Evolutionary conservation across 2,329 filamentous ascomycete genomes (phyloP), one percentile per base, ranked within the genome.

Genomic region (Diplodia intermedia): DNA sequence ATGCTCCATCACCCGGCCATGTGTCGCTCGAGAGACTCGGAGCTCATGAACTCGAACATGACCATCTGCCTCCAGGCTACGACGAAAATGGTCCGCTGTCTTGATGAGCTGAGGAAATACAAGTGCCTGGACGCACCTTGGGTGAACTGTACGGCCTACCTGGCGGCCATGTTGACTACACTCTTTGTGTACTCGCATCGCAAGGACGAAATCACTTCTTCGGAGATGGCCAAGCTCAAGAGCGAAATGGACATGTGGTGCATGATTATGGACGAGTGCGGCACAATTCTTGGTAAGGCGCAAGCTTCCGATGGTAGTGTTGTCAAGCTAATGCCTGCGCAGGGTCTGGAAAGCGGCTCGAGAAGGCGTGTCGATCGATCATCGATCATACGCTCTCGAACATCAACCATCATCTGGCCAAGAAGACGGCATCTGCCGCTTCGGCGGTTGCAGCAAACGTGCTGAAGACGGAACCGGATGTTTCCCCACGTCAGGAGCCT

Each of bases 111-210:
- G 57, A 85, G 87, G 68, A 84, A 84, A 71, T 82, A 89, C 68
- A 91, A 90, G 73, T 88, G 88, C 54, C 80, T 94, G 4, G 91
- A 94, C 74, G 91, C 90, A 1, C 92, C 91, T 0, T 94, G 91
- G 90, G 91, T 91, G 72, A 89, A 90, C 57, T 84, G 88, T 60
- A 89, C 91, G 0, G 85, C 91, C 6, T 92, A 91, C 73, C 84
- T 91, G 14, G 88, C 90, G 53, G 90, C 90, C 31, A 89, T 92
- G 68, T 91, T 93, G 72, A 91, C 90, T 0, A 89, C 86, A 15
- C 80, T 94, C 0, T 91, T 91, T 56, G 86, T 87, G 1, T 85
- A 89, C 67, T 91, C 88, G 82, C 86, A 92, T 74, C 86, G 89
- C 57, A 84, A 89, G 36, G 86, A 87, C 60, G 82, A 86, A 11